Percentiles rank a stretch among this genome's conserved stretches.
Conservation (phyloP, 805 yeast species). For the Saturnispora bothae region DNA sequence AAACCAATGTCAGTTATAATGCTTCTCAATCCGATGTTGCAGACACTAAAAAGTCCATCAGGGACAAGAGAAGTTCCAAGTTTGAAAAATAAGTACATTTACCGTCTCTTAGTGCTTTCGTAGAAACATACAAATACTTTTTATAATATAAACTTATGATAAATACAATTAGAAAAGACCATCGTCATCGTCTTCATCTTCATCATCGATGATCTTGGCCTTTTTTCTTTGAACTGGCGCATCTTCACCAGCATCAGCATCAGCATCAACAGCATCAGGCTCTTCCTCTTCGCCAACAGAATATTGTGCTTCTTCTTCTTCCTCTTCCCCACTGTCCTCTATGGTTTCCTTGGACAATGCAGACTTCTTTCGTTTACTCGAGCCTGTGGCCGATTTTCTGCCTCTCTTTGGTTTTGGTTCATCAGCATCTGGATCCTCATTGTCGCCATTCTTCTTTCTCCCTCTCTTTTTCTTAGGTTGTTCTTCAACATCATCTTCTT, state of each 20-base stretch:
- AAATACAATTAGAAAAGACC: slow-evolving; percentile 10
- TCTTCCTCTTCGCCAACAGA: slow-evolving; percentile 14
- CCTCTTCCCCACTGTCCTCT: slow-evolving; percentile 26
- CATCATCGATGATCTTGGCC: slow-evolving; percentile 17
- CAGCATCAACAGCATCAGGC: slow-evolving; percentile 9
- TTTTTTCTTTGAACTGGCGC: slow-evolving; percentile 13
- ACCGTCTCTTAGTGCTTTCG: too few relatives aligned
- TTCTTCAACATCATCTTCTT: slow-evolving; percentile 25
- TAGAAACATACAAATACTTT: neutral
- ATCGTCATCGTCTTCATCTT: slow-evolving; percentile 15
- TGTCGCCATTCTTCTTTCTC: slow-evolving; percentile 11
- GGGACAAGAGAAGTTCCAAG: slow-evolving; percentile 24
- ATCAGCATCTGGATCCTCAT: slow-evolving; percentile 2
- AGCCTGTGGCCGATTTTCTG: slow-evolving; percentile 4
- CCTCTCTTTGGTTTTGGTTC: slow-evolving; percentile 10
- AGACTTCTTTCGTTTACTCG: slow-evolving; percentile 18
- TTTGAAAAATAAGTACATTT: slow-evolving; percentile 22
- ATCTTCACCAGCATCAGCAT: slow-evolving; percentile 7
- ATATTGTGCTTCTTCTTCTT: slow-evolving; percentile 24
- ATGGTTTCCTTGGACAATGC: slow-evolving; percentile 22
- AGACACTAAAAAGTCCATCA: slow-evolving; percentile 22
- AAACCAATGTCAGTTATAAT: slow-evolving; percentile 50
- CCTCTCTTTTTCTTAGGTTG: slow-evolving; percentile 22
- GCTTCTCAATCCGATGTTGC: slow-evolving; percentile 48
- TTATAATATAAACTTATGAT: too few relatives aligned